phyloP scores from a whole-genome alignment of 208 protist genomes.

The Entamoeba invadens region DNA sequence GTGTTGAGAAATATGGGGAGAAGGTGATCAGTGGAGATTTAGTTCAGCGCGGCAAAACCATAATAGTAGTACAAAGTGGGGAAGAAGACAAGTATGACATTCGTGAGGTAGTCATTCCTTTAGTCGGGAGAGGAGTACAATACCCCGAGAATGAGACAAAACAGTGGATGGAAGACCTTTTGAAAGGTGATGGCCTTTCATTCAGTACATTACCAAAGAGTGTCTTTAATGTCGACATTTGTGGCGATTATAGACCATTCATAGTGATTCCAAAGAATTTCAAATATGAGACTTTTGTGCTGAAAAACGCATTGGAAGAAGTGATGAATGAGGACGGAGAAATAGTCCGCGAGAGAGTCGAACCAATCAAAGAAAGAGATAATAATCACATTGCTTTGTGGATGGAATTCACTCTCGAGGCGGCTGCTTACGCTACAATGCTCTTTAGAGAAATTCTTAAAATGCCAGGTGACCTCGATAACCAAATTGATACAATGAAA shows the following conservation, averaged over 20 bases:
- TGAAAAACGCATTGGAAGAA: background rate
- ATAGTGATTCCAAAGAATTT: background rate
- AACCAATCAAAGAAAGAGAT: background rate
- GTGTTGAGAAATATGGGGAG: background rate
- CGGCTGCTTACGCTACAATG: constrained; percentile 5
- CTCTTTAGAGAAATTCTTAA: constrained; percentile 3
- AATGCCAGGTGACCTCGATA: background rate
- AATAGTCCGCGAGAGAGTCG: background rate
- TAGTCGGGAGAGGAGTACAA: background rate
- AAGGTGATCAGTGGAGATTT: background rate
- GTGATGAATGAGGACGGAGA: background rate
- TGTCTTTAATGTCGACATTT: background rate
- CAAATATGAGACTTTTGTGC: background rate
- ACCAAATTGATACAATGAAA: too few species aligned
- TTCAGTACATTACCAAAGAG: background rate
- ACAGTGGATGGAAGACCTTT: background rate
- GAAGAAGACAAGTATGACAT: background rate
- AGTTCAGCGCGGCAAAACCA: background rate
- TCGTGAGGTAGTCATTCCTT: background rate
- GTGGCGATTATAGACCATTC: background rate
- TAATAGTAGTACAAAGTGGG: background rate
- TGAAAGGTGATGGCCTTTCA: background rate
- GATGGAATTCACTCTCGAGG: background rate
- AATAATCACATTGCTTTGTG: background rate
- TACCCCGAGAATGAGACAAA: background rate